Evolutionary conservation across 2,329 filamentous ascomycete genomes (phyloP).

Genomic region (Colletotrichum limetticola): DNA sequence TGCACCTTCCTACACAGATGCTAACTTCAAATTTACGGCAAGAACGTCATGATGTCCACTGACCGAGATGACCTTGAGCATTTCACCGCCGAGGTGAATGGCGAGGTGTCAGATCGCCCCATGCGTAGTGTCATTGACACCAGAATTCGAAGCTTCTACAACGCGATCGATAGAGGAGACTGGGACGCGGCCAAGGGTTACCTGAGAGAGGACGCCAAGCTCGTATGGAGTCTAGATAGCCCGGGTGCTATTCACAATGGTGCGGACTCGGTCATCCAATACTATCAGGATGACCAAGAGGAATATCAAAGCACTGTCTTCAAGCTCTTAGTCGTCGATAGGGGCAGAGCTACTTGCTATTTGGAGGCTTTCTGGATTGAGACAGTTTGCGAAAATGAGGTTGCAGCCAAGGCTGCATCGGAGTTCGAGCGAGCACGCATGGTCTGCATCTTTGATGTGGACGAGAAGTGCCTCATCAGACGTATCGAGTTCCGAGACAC

Average conservation of each 20-base stretch:
- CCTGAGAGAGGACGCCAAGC: neutral
- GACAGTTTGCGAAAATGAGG: no score
- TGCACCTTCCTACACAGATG: neutral
- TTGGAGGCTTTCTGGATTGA: neutral
- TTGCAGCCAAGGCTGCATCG: neutral
- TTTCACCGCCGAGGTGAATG: neutral
- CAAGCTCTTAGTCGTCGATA: neutral
- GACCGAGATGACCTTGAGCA: neutral
- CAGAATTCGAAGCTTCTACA: neutral
- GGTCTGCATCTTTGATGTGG: neutral
- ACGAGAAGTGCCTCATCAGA: neutral
- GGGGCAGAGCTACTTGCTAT: neutral
- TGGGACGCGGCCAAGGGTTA: accelerated
- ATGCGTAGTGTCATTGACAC: neutral
- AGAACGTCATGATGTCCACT: neutral
- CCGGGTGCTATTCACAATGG: neutral
- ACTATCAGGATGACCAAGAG: accelerated
- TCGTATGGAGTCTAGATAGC: accelerated
- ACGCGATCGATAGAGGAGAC: accelerated
- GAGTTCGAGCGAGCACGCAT: no score
- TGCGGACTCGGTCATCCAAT: neutral
- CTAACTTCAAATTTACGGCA: neutral
- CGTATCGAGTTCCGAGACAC: neutral
- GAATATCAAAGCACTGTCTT: neutral
- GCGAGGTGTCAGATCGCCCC: neutral